Conservation (phyloP, 495 filamentous ascomycete genomes). For the Daldinia bambusicola region DNA sequence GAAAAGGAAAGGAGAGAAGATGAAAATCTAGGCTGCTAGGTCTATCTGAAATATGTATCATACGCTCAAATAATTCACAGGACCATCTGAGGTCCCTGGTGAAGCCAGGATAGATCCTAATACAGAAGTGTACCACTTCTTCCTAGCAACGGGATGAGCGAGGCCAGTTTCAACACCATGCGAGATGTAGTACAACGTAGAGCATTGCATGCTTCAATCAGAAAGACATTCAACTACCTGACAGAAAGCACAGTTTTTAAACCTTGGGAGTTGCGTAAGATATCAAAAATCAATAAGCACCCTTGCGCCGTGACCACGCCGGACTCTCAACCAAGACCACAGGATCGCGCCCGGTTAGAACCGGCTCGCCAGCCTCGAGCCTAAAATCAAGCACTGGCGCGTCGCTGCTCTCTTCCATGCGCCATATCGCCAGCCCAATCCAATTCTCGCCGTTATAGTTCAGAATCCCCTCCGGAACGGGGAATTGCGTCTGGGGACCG, state of each 20-base stretch:
- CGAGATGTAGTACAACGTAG: too few species aligned
- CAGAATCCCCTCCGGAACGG: constrained; percentile 73
- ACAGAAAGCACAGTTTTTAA: too few species aligned
- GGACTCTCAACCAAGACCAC: constrained; percentile 63
- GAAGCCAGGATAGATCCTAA: too few species aligned
- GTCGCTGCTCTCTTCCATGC: constrained; percentile 65
- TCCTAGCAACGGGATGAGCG: too few species aligned
- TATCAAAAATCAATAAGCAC: constrained; percentile 60
- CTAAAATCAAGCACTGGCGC: constrained; percentile 59
- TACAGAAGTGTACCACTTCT: too few species aligned
- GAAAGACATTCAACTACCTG: too few species aligned
- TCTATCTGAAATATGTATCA: background rate
- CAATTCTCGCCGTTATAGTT: constrained; percentile 72
- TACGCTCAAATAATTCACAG: too few species aligned
- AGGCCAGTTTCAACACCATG: too few species aligned
- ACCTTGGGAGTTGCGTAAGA: too few species aligned
- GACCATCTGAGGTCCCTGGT: too few species aligned
- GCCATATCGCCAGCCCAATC: constrained; percentile 70
- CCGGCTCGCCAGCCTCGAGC: constrained; percentile 61
- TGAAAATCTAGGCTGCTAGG: background rate
- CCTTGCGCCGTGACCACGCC: constrained; percentile 59
- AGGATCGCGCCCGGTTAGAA: constrained; percentile 64
- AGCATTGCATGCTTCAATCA: too few species aligned
- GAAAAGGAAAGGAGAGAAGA: background rate
- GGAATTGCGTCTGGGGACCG: constrained; percentile 75